Percentiles rank a stretch among this genome's conserved stretches.
phyloP scores from a whole-genome alignment of 2,329 filamentous ascomycete genomes.

The Chalara sp. region DNA sequence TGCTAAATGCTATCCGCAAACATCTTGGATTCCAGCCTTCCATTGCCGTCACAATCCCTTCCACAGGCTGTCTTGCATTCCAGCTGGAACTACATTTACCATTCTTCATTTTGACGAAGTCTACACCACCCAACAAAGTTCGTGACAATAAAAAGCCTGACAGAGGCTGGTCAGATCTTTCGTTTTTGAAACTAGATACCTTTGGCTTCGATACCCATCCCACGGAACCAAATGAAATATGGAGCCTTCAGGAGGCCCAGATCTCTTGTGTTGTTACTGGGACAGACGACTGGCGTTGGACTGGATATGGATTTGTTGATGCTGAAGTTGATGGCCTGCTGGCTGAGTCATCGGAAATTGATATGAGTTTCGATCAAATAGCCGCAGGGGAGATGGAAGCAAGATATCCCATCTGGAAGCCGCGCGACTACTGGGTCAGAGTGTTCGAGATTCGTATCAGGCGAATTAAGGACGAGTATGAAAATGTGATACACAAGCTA shows the following conservation, averaged over 20 bases:
- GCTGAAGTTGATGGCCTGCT: conserved; percentile 1
- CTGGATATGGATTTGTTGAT: conserved; percentile 6
- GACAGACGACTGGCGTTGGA: conserved; percentile 3
- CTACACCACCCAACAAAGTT: not conserved
- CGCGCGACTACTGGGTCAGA: conserved; percentile 5
- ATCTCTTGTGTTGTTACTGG: conserved; percentile 5
- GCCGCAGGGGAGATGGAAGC: conserved; percentile 1
- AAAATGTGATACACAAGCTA: not conserved
- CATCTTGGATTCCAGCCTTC: not conserved
- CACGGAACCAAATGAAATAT: not conserved
- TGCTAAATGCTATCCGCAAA: conserved; percentile 6
- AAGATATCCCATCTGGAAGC: not conserved
- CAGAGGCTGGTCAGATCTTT: conserved; percentile 1
- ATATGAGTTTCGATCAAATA: conserved; percentile 1
- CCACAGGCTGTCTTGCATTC: not conserved
- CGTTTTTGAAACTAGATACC: not conserved
- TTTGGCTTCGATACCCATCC: too few relatives aligned
- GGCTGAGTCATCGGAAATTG: not conserved
- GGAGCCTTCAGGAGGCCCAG: conserved; percentile 4
- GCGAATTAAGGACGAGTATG: not conserved
- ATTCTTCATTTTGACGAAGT: conserved; percentile 1
- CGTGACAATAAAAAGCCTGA: not conserved
- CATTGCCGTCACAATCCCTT: not conserved
- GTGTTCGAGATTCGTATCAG: not conserved
- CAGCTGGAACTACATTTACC: conserved; percentile 1